Evolutionary conservation across 2,329 filamentous ascomycete genomes (phyloP), one percentile per base, ranked within the genome.

Genomic region (Aspergillus sp.): DNA sequence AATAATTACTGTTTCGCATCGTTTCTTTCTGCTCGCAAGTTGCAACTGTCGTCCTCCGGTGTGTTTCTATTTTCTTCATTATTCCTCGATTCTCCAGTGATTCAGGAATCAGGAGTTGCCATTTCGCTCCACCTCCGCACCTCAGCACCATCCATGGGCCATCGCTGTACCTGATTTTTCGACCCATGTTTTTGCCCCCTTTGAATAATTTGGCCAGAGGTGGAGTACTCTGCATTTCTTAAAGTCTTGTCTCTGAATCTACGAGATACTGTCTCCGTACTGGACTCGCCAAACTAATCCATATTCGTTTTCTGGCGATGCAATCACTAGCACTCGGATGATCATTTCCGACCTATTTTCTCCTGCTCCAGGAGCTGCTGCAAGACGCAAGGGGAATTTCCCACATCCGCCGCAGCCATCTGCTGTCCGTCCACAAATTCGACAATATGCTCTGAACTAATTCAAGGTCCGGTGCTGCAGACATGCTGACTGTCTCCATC

Each of bases 371-470:
- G 47, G 54, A 51, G 47, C 39, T 43, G 53, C 48, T 63, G 59
- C 59, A 63, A 22, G 59, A 62, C 56, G 64, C 63, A 66, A 66
- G 64, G 64, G 63, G 62, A 59, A 62, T 49, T 58, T 55, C 43
- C 48, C 45, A 58, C 55, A 60, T 55, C 42, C 53, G 55, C 55
- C 48, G 53, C 55, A 59, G 56, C 61, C 61, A 63, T 55, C 57
- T 53, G 53, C 34, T 60, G 59, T 55, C 60, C 59, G 60, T 57
- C 57, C 54, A 51, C 18, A 51, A 42, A 20, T 48, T 48, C 44
- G 44, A 26, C 44, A 48, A 34, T n/a, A 26, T 24, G 26, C 26
- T 30, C 26, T 30, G 9, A 30, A 30, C 26, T 30, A 36, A n/a
- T 36, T 36, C 15, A n/a, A 36, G 34, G 34, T 36, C 34, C 12